Evolutionary conservation across 2,329 filamentous ascomycete species (phyloP), one percentile per base, ranked within the genome.

Genomic region (Dothistroma pini): DNA sequence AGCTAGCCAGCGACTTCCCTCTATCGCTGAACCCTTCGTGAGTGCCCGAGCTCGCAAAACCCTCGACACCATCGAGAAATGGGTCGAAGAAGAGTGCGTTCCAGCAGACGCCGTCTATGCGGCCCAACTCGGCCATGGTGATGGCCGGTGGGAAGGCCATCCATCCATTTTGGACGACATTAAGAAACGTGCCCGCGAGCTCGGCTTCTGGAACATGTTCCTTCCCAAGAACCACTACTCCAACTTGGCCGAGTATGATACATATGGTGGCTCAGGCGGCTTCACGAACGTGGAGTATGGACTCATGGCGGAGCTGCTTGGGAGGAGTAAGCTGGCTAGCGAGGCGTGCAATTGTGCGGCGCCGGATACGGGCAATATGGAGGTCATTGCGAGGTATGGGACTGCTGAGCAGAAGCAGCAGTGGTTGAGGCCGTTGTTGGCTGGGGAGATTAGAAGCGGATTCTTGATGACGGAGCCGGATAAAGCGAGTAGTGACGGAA

Each of bases 151-250:
- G 89, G 84, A 89, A 66, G 79, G 81, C 38, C 89, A 95, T 75
- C 93, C 95, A 0, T 75, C 83, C 44, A 83, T 97, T 70, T 84
- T 99, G 63, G 95, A 97, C 68, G 88, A 95, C 58, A 84, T 97
- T 70, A 65, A 99, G 84, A 81, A 79, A 67, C 90, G 92, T 76
- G 95, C 93, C 50, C 85, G 83, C 73, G 83, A 89, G 69, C 83
- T 96, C 29, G 95, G 93, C 0, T 82, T 99, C 50, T 99, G 95
- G 95, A 99, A 99, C 79, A 89, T 99, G 88, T 99, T 99, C 82
- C 79, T 99, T 69, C 91, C 95, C 66, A 93, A 90, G 80, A 92
- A 88, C 70, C 92, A 97, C 79, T 97, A 96, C 83, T 41, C 60
- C 41, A 65, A 65, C 34, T 44, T 65, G 14, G 61, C 58, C 48